Percentiles rank a stretch among this genome's conserved stretches.
Evolutionary conservation across 2,329 filamentous ascomycete species (phyloP).

Genomic region (Pseudogymnoascus sp.): DNA sequence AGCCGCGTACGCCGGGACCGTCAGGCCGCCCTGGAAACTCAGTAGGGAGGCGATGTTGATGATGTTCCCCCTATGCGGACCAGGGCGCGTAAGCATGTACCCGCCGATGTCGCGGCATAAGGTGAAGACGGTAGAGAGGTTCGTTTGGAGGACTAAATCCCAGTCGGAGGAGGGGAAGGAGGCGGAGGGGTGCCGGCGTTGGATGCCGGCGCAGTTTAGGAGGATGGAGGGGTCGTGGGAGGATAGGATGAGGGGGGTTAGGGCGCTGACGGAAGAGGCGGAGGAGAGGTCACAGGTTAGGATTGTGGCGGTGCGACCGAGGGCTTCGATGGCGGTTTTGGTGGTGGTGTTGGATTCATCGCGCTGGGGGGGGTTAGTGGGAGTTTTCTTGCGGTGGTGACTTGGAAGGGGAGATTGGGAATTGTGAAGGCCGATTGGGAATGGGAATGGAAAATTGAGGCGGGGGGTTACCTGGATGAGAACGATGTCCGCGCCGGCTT

Average conservation of each 20-base stretch:
- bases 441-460: too few species aligned
- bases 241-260: constrained; percentile 52
- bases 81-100: constrained; percentile 60
- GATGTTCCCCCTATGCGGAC: constrained; percentile 52
- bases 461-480: constrained; percentile 29
- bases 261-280: constrained; percentile 46
- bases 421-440: neutral
- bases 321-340: constrained; percentile 50
- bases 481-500: constrained; percentile 32
- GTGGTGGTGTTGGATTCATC: constrained; percentile 35
- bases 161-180: constrained; percentile 71
- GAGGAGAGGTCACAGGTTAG: constrained; percentile 63
- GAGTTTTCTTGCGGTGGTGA: too few species aligned
- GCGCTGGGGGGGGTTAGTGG: constrained; percentile 18
- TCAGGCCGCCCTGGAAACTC: constrained; percentile 76
- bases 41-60: constrained; percentile 77
- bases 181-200: constrained; percentile 66
- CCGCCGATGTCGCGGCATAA: constrained; percentile 69
- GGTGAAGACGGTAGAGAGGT: constrained; percentile 73
- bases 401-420: neutral
- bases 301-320: constrained; percentile 58
- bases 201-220: constrained; percentile 81
- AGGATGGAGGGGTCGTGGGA: constrained; percentile 57
- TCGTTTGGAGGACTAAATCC: constrained; percentile 75
- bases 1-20: constrained; percentile 76